Evolutionary conservation across 805 yeast species (phyloP), one percentile per base, ranked within the genome.

Genomic region (Pichia paraexigua): DNA sequence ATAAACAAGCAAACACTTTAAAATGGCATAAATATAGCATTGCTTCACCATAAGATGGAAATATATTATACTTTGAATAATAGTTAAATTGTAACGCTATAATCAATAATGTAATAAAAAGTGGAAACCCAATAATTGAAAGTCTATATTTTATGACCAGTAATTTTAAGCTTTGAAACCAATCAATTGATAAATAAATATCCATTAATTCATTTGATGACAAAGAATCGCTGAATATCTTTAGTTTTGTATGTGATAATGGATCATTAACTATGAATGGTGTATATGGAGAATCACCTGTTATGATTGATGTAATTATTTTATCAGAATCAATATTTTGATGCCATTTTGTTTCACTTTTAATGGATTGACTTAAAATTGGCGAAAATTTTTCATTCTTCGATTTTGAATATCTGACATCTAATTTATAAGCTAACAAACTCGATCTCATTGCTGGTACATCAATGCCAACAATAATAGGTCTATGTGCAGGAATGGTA

Each of bases 341-440:
- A 59, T 82, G 86, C 90, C 92, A 91, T 67, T 88, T 89, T 0
- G 88, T 76, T 63, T 91, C 97, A 37, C 80, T 82, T 12, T 72
- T 69, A 5, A 79, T 70, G 69, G 77, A 77, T 64, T 90, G 96
- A 51, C 89, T 74, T 3, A 86, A 65, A 39, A 89, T 72, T 1
- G 95, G 87, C 21, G 78, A 66, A 59, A 83, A 85, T 43, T 61
- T 55, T 48, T 65, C 70, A 9, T 25, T 37, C 22, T 51, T 55
- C 5, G 67, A 60, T 22, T 58, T 58, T 42, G 56, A 57, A 49
- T 64, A 66, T 27, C 69, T 53, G 6, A 66, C 56, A 48, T 66
- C 69, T 46, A 66, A 58, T 22, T 58, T 56, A 60, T 80, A 85
- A 0, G 83, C 79, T 22, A 85, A 62, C 7, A 85, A 58, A 61